Evolutionary conservation across 345 rosid genomes (phyloP).

Genomic region (Eucalyptus marginata): DNA sequence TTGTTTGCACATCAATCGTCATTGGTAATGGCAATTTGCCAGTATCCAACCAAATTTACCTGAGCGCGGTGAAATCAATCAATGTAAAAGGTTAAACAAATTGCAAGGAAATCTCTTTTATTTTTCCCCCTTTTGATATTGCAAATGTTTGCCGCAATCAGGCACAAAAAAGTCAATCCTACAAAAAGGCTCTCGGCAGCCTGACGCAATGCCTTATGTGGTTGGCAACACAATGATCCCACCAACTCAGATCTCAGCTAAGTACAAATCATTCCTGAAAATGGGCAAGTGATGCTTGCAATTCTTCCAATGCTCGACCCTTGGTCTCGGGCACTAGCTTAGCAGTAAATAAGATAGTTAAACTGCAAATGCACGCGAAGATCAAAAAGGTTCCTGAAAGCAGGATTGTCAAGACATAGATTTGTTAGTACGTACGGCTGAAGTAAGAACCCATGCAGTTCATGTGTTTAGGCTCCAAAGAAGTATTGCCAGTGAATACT

Average conservation of each 20-base stretch:
- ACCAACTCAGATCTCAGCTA: background rate
- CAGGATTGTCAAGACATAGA: background rate
- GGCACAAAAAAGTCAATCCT: background rate
- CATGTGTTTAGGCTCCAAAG: background rate
- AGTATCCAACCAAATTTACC: background rate
- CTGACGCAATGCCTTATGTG: background rate
- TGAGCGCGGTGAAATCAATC: background rate
- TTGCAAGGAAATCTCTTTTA: background rate
- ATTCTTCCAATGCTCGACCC: slow-evolving; percentile 5
- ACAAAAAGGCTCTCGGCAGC: background rate
- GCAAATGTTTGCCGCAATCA: background rate
- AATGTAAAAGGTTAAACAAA: background rate
- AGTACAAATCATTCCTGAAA: background rate
- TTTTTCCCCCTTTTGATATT: background rate
- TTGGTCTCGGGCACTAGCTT: slow-evolving; percentile 14
- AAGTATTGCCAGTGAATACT: background rate
- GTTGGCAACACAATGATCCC: background rate
- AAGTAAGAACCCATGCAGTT: background rate
- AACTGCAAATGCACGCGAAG: background rate
- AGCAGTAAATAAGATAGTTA: background rate
- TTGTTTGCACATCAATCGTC: background rate
- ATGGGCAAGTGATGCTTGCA: slow-evolving; percentile 4
- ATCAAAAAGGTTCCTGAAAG: slow-evolving; percentile 36
- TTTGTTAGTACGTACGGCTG: background rate
- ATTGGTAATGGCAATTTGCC: background rate